phyloP scores from a whole-genome alignment of 139 green algal species.

The Chlorella sp. region DNA sequence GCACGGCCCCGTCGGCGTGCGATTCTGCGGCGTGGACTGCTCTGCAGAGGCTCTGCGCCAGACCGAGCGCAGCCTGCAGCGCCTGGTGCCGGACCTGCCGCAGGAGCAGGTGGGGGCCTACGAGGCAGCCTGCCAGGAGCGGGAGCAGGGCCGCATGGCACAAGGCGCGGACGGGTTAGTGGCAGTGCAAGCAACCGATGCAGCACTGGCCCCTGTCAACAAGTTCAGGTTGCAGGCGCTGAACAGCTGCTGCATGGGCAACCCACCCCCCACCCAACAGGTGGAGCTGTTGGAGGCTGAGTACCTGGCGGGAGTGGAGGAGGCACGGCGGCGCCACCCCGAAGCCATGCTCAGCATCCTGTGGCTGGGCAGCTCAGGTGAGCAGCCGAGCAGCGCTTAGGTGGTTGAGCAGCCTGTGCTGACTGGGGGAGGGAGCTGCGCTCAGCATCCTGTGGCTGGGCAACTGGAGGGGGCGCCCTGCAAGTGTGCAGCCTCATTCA shows the following conservation, averaged over 20 bases:
- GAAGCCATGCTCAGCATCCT: slow-evolving; percentile 55
- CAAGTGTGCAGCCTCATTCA: too few species aligned
- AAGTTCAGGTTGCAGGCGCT: too few species aligned
- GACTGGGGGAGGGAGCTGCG: too few species aligned
- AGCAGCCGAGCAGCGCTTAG: background rate
- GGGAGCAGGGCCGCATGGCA: too few species aligned
- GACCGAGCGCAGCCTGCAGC: slow-evolving; percentile 39
- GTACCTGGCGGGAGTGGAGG: slow-evolving; percentile 34
- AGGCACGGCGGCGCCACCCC: slow-evolving; percentile 29
- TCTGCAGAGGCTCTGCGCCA: slow-evolving; percentile 60
- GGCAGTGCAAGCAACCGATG: too few species aligned
- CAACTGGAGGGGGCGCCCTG: background rate
- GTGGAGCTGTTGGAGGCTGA: slow-evolving; percentile 37
- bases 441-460: background rate
- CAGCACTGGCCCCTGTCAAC: too few species aligned
- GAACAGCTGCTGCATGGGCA: too few species aligned
- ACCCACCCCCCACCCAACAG: background rate
- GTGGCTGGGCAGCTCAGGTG: slow-evolving; percentile 64
- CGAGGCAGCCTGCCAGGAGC: too few species aligned
- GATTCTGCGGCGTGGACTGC: slow-evolving; percentile 64
- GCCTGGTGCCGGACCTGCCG: slow-evolving; percentile 13
- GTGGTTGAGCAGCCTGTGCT: background rate
- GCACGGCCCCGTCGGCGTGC: slow-evolving; percentile 35
- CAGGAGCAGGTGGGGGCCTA: background rate
- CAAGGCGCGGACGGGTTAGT: too few species aligned